Percentiles rank a stretch among this genome's conserved stretches.
phyloP scores from a whole-genome alignment of 2,329 filamentous ascomycete species.

The Coniella lustricola region DNA sequence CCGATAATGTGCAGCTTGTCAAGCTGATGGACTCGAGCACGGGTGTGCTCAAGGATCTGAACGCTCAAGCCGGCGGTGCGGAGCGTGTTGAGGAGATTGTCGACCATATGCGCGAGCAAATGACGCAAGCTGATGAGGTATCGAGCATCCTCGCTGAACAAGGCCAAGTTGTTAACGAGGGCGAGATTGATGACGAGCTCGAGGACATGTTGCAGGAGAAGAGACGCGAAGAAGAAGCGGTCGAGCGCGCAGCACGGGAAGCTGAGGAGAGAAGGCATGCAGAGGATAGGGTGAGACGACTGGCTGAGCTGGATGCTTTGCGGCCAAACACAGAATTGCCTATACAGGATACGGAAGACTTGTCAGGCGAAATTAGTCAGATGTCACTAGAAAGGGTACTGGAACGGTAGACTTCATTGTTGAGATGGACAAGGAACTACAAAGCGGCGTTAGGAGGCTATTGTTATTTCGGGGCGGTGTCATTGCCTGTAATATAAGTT shows the following conservation, averaged over 20 bases:
- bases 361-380: conserved; percentile 29
- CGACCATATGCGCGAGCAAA: conserved; percentile 69
- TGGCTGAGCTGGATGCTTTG: conserved; percentile 41
- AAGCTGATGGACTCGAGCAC: conserved; percentile 74
- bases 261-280: conserved; percentile 33
- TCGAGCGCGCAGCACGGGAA: conserved; percentile 43
- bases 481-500: no score
- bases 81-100: conserved; percentile 71
- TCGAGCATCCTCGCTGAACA: conserved; percentile 66
- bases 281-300: conserved; percentile 26
- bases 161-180: conserved; percentile 60
- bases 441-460: conserved; percentile 3
- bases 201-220: conserved; percentile 62
- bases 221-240: conserved; percentile 44
- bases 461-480: not conserved
- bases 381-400: conserved; percentile 30
- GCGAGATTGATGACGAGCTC: conserved; percentile 81
- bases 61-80: conserved; percentile 68
- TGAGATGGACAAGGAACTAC: conserved; percentile 13
- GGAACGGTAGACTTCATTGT: conserved; percentile 17
- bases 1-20: conserved; percentile 77
- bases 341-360: conserved; percentile 25
- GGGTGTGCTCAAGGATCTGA: conserved; percentile 63
- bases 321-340: conserved; percentile 27
- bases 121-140: conserved; percentile 76